Evolutionary conservation across 2,329 filamentous ascomycete species (phyloP), one percentile per base, ranked within the genome.

Genomic region (Xylaria sp.): DNA sequence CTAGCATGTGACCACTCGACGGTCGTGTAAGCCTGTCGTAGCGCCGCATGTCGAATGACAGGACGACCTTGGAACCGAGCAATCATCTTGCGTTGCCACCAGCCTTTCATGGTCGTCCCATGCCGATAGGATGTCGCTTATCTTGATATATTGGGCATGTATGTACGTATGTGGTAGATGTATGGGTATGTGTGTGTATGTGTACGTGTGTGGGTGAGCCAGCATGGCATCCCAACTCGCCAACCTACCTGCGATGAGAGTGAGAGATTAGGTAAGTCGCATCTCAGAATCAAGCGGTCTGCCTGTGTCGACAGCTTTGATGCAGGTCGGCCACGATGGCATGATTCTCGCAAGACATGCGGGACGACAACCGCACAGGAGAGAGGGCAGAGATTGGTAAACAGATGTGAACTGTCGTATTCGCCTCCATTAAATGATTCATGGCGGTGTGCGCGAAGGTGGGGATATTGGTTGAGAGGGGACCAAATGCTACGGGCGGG

Each of bases 391-490:
- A 51, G 57, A 50, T 37, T 48, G 28, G 60, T 37, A n/a, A 55
- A 32, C 39, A 52, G 18, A 64, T 64, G 58, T 66, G 62, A 68
- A 64, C 50, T 63, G 62, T 70, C 68, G 68, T 58, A 62, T 68
- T 64, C 54, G 62, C 37, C 57, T 64, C 48, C 37, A 44, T 64
- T 20, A 41, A 54, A 37, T 60, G 23, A 55, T 57, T 64, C 48
- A 73, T 71, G 69, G 71, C 71, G 71, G 71, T 73, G 71, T 71
- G 69, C 64, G 66, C 61, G 57, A 37, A 58, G 69, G 71, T 70
- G 71, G 71, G 61, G 71, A 69, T 71, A 59, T 46, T 64, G 60
- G 60, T 65, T 41, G 51, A 60, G 64, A 66, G 41, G 50, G 64
- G 67, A 68, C 63, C 69, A 65, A 52, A 60, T 58, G 54, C 41